Evolutionary conservation across 192 early-diverging fungal species (phyloP), one percentile per base, ranked within the genome.

Genomic region (Coemansia asiatica): DNA sequence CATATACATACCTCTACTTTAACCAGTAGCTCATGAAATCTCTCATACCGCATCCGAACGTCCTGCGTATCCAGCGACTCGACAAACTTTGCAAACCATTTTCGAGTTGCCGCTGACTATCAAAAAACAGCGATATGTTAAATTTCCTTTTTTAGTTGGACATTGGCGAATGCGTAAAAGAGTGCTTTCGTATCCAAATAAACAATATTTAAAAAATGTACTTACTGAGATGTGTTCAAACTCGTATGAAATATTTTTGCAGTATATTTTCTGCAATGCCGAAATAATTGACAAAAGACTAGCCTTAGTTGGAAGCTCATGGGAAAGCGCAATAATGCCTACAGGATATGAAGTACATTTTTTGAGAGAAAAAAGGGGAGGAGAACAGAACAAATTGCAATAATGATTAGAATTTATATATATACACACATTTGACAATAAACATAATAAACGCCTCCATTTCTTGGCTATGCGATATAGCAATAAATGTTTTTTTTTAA

Each of bases 171-270:
- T 36, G 35, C 35, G 10, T 36, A 36, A 4, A 36, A 7, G 35
- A 10, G 4, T 4, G 10, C 10, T 36, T 10, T 36, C 35, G 10
- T 7, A 36, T 4, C 35, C 35, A 36, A 36, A 36, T 60, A 66
- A 5, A 48, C 29, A 47, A 66, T 13, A 35, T 28, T 64, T 4
- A n/a, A 6, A 3, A 25, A 33, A 26, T 33, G 22, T 50, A 64
- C 75, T 59, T 72, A 72, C 90, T 7, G 91, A 87, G 22, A 96
- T 85, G 65, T 98, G 96, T 61, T 84, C 86, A 81, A 96, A 98
- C 75, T 98, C 96, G 76, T 94, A 96, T 10, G 93, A 92, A 61
- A 96, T 93, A 15, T 88, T 86, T 15, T 85, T 86, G 72, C 90
- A 90, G 68, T 93, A 93, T 0, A 84, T 85, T 51, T 75, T 82